These are phyloP conservation scores for Rhypophila decipiens DNA, from an alignment of 495 filamentous ascomycete genomes.

Conservation along the genomic window DNA sequence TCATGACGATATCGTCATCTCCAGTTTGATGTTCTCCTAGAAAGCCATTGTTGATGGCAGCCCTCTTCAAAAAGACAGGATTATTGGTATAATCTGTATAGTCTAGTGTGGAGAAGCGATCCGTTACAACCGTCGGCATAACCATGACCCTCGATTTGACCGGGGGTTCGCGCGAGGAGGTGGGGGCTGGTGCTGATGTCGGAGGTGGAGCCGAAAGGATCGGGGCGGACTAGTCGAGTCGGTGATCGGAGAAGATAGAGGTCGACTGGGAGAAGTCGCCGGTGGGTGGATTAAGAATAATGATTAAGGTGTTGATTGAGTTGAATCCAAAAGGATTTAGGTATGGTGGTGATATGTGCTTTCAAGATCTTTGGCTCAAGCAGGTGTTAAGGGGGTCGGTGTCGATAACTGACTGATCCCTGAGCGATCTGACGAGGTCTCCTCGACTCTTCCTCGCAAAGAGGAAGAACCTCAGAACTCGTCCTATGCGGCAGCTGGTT, in stretches of 20 bases:
- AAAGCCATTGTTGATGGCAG: constrained; percentile 27
- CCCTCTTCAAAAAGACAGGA: constrained; percentile 38
- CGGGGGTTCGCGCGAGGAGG: constrained; percentile 6
- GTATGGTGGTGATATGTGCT: neutral
- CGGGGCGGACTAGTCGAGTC: neutral
- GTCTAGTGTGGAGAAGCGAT: constrained; percentile 32
- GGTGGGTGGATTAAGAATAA: too few relatives aligned
- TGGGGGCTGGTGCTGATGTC: too few relatives aligned
- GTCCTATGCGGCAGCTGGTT: constrained; percentile 99
- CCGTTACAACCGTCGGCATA: constrained; percentile 47
- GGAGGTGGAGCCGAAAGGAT: too few relatives aligned
- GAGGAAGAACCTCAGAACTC: constrained; percentile 94
- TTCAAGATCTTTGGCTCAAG: too few relatives aligned
- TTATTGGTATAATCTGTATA: constrained; percentile 36
- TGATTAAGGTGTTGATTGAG: neutral
- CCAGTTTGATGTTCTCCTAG: constrained; percentile 24
- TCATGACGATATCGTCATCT: constrained; percentile 6
- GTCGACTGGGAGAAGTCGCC: too few relatives aligned
- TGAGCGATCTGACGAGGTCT: constrained; percentile 77
- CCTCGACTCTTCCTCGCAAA: constrained; percentile 87
- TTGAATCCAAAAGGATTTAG: neutral
- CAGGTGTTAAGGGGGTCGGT: constrained; percentile 79
- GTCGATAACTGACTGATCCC: constrained; percentile 70
- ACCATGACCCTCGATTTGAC: constrained; percentile 43
- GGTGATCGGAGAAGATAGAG: neutral